A percentile compares a stretch with the other conserved stretches of the same genome.
Conservation (phyloP, 805 yeast species). For the Candida boleticola region DNA sequence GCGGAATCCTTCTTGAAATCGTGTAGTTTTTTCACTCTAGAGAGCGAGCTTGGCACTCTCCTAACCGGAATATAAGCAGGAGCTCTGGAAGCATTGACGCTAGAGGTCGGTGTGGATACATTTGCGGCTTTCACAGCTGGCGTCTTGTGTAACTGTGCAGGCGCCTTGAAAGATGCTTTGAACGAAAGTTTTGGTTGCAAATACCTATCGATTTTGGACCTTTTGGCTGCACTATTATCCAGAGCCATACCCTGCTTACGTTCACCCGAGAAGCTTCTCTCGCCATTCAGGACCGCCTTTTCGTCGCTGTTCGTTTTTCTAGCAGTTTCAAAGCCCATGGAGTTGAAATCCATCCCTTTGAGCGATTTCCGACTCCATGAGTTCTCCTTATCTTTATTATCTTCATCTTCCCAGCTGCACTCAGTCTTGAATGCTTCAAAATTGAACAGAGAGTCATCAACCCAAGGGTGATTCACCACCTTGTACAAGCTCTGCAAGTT, state of each 20-base stretch:
- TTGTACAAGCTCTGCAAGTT: conserved; percentile 3
- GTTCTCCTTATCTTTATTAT: background rate
- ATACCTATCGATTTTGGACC: too few relatives aligned
- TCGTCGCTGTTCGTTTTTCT: too few relatives aligned
- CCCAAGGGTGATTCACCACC: background rate
- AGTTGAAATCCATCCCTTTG: background rate
- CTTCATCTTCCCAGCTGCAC: background rate
- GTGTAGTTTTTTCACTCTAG: conserved; percentile 7
- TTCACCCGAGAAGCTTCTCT: too few relatives aligned
- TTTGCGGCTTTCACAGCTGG: too few relatives aligned
- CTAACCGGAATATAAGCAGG: conserved; percentile 34
- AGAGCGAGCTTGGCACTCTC: conserved; percentile 11
- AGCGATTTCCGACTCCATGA: background rate
- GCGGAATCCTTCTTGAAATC: background rate
- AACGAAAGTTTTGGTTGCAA: too few relatives aligned
- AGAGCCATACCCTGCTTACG: too few relatives aligned
- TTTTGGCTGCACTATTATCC: too few relatives aligned
- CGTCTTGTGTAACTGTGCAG: too few relatives aligned
- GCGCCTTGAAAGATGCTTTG: too few relatives aligned
- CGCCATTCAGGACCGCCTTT: too few relatives aligned
- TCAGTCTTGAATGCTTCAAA: background rate
- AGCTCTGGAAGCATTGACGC: conserved; percentile 16
- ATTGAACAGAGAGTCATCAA: background rate
- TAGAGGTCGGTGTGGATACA: too few relatives aligned
- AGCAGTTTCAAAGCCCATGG: background rate